A percentile compares a stretch with the other conserved stretches of the same genome.
Evolutionary conservation across 768 basidiomycete species (phyloP).

Genomic region (Xanthoconium stramineum): DNA sequence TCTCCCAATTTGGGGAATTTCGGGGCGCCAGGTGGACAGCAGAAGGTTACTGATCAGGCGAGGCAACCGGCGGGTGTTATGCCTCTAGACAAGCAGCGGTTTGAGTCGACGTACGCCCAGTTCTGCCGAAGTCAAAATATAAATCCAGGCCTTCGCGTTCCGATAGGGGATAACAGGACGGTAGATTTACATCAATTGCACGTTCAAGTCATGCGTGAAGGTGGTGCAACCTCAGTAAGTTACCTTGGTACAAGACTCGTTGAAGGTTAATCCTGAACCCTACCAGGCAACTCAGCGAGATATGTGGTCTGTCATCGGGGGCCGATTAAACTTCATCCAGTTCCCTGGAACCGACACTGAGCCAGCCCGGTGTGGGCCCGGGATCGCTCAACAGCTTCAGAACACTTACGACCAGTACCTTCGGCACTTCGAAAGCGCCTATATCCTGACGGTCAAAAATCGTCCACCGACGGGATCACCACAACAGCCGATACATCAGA

Average conservation of each 20-base stretch:
- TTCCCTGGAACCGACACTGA: slow-evolving; percentile 61
- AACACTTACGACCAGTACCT: slow-evolving; percentile 62
- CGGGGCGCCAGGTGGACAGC: slow-evolving; percentile 21
- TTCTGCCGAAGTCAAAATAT: slow-evolving; percentile 44
- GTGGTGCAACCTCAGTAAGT: slow-evolving; percentile 49
- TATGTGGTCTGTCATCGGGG: slow-evolving; percentile 64
- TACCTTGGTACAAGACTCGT: not conserved
- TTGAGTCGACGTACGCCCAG: slow-evolving; percentile 49
- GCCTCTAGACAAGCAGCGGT: slow-evolving; percentile 49
- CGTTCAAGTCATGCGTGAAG: slow-evolving; percentile 54
- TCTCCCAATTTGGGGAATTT: slow-evolving; percentile 35
- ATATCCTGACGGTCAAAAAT: slow-evolving; percentile 39
- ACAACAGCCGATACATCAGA: slow-evolving; percentile 14
- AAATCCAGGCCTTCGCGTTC: slow-evolving; percentile 37
- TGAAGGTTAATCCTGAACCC: slow-evolving; percentile 6
- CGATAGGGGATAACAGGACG: slow-evolving; percentile 49
- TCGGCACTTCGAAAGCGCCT: slow-evolving; percentile 51
- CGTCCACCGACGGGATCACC: slow-evolving; percentile 12
- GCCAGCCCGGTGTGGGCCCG: slow-evolving; percentile 61
- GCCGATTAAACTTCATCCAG: slow-evolving; percentile 60
- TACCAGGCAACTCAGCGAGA: slow-evolving; percentile 54
- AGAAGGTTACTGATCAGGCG: slow-evolving; percentile 20
- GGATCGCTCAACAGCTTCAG: slow-evolving; percentile 55
- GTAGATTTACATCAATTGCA: slow-evolving; percentile 66
- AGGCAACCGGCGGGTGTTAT: slow-evolving; percentile 18